These are phyloP conservation scores for Zygoascus ofunaensis DNA, from an alignment of 805 yeast species.

Conservation along the genomic window DNA sequence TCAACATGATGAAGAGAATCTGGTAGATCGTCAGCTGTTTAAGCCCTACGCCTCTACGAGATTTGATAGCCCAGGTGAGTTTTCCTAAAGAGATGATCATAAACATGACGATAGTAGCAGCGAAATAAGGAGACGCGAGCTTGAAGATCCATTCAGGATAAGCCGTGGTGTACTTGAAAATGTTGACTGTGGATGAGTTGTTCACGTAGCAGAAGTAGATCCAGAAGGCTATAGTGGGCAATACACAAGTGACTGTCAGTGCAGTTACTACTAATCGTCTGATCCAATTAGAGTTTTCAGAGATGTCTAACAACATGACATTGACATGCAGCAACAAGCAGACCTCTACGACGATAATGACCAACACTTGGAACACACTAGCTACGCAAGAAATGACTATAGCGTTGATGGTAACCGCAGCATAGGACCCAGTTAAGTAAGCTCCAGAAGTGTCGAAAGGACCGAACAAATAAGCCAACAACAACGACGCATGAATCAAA, in stretches of 20 bases:
- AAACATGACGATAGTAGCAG: conserved; percentile 57
- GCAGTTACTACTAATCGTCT: conserved; percentile 42
- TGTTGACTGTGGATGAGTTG: conserved; percentile 28
- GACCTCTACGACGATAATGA: conserved; percentile 51
- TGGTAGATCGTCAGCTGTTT: conserved; percentile 78
- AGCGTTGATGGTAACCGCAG: conserved; percentile 32
- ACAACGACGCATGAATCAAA: conserved; percentile 53
- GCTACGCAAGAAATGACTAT: conserved; percentile 50
- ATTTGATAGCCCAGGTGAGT: conserved; percentile 55
- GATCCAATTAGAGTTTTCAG: conserved; percentile 1
- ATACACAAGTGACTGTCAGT: conserved; percentile 38
- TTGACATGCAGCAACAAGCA: conserved; percentile 65
- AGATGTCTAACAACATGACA: conserved; percentile 45
- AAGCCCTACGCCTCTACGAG: conserved; percentile 69
- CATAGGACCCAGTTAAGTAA: conserved; percentile 38
- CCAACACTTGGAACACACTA: conserved; percentile 48
- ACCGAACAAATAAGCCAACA: conserved; percentile 45
- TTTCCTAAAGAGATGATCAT: conserved; percentile 56
- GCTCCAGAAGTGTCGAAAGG: conserved; percentile 43
- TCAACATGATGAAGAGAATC: conserved; percentile 66
- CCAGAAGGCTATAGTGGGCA: conserved; percentile 51
- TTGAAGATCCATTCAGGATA: conserved; percentile 21
- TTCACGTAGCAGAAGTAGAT: conserved; percentile 40
- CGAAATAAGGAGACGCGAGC: conserved; percentile 44
- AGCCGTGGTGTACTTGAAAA: conserved; percentile 42